Conservation (phyloP, 129 eudicot species). For the Arctium lappa region DNA sequence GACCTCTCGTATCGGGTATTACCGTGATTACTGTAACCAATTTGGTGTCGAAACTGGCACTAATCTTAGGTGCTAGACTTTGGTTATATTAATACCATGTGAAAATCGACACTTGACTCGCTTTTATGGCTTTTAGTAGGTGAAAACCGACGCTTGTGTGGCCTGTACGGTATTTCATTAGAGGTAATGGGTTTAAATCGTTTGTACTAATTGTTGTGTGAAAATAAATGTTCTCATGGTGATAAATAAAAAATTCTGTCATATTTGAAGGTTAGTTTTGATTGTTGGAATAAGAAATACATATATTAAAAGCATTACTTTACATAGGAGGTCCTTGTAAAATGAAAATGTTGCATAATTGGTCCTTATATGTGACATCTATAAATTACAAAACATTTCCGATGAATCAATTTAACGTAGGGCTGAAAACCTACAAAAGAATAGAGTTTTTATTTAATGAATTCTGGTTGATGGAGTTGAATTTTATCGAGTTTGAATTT, state of each 20-base stretch:
- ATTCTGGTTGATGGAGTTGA: not conserved
- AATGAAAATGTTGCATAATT: not conserved
- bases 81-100: not conserved
- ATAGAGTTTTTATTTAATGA: not conserved
- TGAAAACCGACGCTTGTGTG: not conserved
- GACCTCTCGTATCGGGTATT: conserved; percentile 16
- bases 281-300: not conserved
- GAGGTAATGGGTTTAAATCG: not conserved
- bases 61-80: conserved; percentile 13
- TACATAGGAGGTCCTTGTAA: not conserved
- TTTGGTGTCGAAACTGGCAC: conserved; percentile 21
- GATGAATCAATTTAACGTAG: too few relatives aligned
- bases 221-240: not conserved
- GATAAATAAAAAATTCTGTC: not conserved
- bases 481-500: not conserved
- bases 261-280: not conserved
- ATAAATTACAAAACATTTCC: not conserved
- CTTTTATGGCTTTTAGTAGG: not conserved
- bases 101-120: not conserved
- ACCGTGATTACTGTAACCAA: conserved; percentile 23
- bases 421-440: not conserved
- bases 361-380: not conserved
- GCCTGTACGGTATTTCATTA: not conserved
- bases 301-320: not conserved
- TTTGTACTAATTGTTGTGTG: not conserved